Percentiles rank a stretch among this genome's conserved stretches.
phyloP scores from a whole-genome alignment of 257 asterid species.

The Solanum okadae region DNA sequence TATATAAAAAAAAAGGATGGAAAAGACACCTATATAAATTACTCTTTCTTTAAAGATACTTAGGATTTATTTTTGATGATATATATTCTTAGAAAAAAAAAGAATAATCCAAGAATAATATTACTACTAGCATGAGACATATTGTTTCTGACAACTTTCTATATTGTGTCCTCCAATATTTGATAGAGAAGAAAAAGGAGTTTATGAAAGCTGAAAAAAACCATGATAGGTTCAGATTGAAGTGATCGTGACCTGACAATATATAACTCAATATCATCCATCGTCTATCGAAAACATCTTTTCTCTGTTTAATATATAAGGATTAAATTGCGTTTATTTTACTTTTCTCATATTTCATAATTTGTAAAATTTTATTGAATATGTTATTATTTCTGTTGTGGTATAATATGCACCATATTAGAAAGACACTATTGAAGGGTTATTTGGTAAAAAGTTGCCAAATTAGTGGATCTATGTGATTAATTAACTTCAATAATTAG shows the following conservation, averaged over 20 bases:
- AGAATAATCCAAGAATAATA: background rate
- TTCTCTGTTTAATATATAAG: fast-evolving
- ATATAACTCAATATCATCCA: background rate
- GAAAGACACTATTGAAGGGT: background rate
- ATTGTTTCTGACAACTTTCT: background rate
- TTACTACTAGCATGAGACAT: background rate
- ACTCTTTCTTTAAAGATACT: background rate
- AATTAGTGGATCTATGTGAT: background rate
- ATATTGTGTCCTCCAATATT: background rate
- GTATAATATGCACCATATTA: background rate
- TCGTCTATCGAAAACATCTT: fast-evolving
- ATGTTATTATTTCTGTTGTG: background rate
- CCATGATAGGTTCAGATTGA: background rate
- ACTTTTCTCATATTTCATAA: background rate
- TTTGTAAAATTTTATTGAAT: fast-evolving
- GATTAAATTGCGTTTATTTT: fast-evolving
- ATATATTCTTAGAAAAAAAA: background rate
- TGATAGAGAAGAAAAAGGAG: background rate
- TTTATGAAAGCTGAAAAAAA: background rate
- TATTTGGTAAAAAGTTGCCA: background rate
- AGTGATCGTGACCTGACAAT: background rate
- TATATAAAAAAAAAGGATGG: too few species aligned
- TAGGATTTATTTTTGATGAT: background rate
- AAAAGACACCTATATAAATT: too few species aligned
- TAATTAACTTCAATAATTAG: background rate